phyloP scores from a whole-genome alignment of 2,329 filamentous ascomycete species.

The Cadophora malorum region DNA sequence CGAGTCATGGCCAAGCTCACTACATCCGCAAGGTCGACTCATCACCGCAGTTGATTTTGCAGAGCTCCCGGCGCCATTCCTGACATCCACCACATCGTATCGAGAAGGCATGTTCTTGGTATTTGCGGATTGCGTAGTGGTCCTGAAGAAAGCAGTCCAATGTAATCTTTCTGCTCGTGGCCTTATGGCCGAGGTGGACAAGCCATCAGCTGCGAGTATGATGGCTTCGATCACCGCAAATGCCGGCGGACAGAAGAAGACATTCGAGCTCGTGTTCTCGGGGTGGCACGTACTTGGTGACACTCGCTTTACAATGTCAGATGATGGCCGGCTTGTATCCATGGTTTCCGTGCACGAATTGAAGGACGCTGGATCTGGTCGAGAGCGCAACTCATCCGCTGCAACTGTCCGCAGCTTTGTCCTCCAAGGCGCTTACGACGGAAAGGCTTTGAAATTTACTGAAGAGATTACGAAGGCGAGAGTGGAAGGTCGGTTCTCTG shows the following conservation, averaged over 20 bases:
- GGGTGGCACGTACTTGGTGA: slow-evolving; percentile 74
- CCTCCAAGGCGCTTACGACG: slow-evolving; percentile 78
- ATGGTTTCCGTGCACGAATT: slow-evolving; percentile 70
- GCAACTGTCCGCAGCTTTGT: slow-evolving; percentile 72
- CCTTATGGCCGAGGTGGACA: slow-evolving; percentile 84
- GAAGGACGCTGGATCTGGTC: slow-evolving; percentile 58
- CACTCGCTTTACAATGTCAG: slow-evolving; percentile 75
- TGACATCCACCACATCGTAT: slow-evolving; percentile 40
- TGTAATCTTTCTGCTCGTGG: slow-evolving; percentile 74
- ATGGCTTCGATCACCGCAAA: slow-evolving; percentile 69
- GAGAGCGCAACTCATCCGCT: slow-evolving; percentile 55
- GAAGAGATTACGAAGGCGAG: slow-evolving; percentile 89
- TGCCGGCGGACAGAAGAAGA: slow-evolving; percentile 61
- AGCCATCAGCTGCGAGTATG: slow-evolving; percentile 69
- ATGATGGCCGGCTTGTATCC: slow-evolving; percentile 69
- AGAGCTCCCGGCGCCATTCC: slow-evolving; percentile 77
- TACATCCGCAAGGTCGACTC: slow-evolving; percentile 78
- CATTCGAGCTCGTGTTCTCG: slow-evolving; percentile 76
- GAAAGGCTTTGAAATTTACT: slow-evolving; percentile 75
- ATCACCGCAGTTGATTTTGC: slow-evolving; percentile 82
- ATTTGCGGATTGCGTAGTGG: slow-evolving; percentile 81
- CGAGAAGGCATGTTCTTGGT: slow-evolving; percentile 77
- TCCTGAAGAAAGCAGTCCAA: slow-evolving; percentile 73
- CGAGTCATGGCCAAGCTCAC: slow-evolving; percentile 75
- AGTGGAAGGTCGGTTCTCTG: slow-evolving; percentile 83